A percentile compares a stretch with the other conserved stretches of the same genome.
phyloP scores from a whole-genome alignment of 2,329 filamentous ascomycete genomes.

The Trichoderma pleuroti region DNA sequence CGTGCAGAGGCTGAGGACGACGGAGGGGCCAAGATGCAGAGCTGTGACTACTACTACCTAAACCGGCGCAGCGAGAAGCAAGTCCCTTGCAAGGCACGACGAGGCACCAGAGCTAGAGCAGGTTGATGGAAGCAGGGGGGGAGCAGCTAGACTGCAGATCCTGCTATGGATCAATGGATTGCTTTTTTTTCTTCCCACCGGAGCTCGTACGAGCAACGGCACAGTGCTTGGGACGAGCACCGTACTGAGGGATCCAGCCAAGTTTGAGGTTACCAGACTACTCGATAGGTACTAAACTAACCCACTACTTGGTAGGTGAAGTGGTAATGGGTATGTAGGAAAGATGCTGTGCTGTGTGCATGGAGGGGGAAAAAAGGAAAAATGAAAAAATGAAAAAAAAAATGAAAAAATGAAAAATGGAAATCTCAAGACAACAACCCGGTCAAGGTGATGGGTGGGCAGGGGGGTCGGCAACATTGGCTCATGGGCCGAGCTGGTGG shows the following conservation, averaged over 20 bases:
- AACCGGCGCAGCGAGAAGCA: background rate
- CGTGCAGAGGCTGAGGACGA: conserved; percentile 17
- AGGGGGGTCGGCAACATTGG: conserved; percentile 2
- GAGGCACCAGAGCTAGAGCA: background rate
- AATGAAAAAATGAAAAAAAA: background rate
- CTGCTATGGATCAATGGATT: background rate
- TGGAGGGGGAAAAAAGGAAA: background rate
- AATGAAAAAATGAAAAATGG: background rate
- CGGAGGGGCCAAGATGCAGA: conserved; percentile 20
- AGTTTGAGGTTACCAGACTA: background rate
- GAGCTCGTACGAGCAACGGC: background rate
- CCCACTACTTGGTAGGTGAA: background rate
- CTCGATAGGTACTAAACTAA: background rate
- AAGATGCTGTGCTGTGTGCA: background rate
- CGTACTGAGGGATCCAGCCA: background rate
- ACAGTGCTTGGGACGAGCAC: background rate
- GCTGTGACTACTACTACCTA: conserved; percentile 23
- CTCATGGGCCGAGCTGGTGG: background rate
- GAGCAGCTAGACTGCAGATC: background rate
- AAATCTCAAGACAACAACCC: background rate
- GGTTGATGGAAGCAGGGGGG: background rate
- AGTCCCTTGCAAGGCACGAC: background rate
- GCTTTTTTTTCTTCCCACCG: background rate
- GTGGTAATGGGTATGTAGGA: background rate
- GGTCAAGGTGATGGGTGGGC: background rate